A percentile compares a stretch with the other conserved stretches of the same genome.
phyloP scores from a whole-genome alignment of 345 rosid genomes.

The Nephelium lappaceum region DNA sequence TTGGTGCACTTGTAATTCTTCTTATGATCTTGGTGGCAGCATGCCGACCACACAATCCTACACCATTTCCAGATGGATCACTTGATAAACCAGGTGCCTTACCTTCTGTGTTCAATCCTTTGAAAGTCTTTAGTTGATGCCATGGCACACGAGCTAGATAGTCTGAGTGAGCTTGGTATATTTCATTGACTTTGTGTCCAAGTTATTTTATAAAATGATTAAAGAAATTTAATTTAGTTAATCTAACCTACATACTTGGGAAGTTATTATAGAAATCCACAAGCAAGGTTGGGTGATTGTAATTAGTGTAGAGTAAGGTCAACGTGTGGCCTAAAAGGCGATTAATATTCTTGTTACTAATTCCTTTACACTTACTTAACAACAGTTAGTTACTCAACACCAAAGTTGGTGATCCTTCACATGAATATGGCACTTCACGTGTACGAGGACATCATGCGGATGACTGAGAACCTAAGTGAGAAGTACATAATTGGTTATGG shows the following conservation, averaged over 20 bases:
- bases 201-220: neutral
- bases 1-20: slow-evolving; percentile 88
- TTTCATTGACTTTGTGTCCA: neutral
- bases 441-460: slow-evolving; percentile 95
- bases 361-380: slow-evolving; percentile 5
- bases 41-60: slow-evolving; percentile 70
- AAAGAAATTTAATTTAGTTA: neutral
- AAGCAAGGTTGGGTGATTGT: neutral
- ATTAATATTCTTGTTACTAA: slow-evolving; percentile 10
- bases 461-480: slow-evolving; percentile 95
- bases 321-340: slow-evolving; percentile 1
- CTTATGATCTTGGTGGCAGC: slow-evolving; percentile 84
- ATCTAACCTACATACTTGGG: neutral
- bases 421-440: slow-evolving; percentile 99
- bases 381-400: slow-evolving; percentile 70
- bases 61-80: slow-evolving; percentile 68
- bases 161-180: neutral
- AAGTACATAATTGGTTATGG: slow-evolving; percentile 87
- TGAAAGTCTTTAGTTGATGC: neutral
- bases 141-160: slow-evolving; percentile 2
- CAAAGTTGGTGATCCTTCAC: slow-evolving; percentile 86
- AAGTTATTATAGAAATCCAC: neutral
- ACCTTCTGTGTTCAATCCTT: neutral
- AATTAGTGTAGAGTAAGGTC: neutral
- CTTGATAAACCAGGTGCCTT: slow-evolving; percentile 82